Percentiles rank a stretch among this genome's conserved stretches.
phyloP scores from a whole-genome alignment of 148 eudicot species.

The Talinum fruticosum region DNA sequence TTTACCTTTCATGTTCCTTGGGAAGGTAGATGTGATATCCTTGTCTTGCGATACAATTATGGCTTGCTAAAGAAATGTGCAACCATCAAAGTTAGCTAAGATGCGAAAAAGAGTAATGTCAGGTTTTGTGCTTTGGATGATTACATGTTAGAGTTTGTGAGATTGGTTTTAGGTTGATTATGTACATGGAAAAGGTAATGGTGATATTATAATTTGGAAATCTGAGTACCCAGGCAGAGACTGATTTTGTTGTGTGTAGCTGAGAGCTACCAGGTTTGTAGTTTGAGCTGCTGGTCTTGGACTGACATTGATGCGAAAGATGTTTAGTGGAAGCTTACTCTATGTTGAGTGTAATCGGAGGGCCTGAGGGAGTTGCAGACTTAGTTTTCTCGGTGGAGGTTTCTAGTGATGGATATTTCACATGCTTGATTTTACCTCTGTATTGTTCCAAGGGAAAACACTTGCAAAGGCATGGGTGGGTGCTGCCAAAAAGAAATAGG shows the following conservation, averaged over 20 bases:
- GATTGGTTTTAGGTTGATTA: background rate
- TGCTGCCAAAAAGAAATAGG: background rate
- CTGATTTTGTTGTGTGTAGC: background rate
- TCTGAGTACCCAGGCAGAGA: background rate
- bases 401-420: background rate
- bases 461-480: background rate
- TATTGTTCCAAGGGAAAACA: background rate
- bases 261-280: background rate
- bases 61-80: background rate
- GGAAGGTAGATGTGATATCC: background rate
- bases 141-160: background rate
- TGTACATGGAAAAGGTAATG: background rate
- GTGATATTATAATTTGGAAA: background rate
- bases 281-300: background rate
- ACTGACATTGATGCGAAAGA: background rate
- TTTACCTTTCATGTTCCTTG: background rate
- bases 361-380: background rate
- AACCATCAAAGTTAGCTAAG: background rate
- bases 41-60: background rate
- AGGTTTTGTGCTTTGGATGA: background rate
- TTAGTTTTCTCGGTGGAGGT: background rate
- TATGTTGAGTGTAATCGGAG: background rate
- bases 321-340: background rate
- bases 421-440: background rate
- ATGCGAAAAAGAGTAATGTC: background rate